Percentiles rank a stretch among this genome's conserved stretches.
phyloP scores from a whole-genome alignment of 768 basidiomycete species.

The Rossbeevera mucosa region DNA sequence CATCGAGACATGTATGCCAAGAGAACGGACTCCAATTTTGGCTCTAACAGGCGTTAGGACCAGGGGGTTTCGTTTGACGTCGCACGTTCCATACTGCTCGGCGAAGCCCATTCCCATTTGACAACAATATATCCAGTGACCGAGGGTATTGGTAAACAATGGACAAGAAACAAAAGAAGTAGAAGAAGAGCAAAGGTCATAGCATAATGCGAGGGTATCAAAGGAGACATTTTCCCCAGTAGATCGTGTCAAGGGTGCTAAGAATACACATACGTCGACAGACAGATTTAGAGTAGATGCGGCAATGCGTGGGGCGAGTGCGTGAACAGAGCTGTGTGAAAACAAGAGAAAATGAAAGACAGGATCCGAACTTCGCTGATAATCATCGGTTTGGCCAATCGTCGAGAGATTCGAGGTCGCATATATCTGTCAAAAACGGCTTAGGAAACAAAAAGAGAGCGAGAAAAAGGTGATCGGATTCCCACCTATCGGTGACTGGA shows the following conservation, averaged over 20 bases:
- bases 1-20: too few relatives aligned
- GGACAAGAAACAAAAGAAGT: not conserved
- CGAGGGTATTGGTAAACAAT: not conserved
- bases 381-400: constrained; percentile 20
- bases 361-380: not conserved
- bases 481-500: constrained; percentile 32
- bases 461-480: not conserved
- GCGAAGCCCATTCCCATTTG: not conserved
- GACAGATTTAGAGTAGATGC: constrained; percentile 22
- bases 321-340: not conserved
- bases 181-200: not conserved
- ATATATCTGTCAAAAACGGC: constrained; percentile 22
- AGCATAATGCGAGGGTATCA: constrained; percentile 6
- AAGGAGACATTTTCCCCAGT: constrained; percentile 1
- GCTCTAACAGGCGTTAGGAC: too few relatives aligned
- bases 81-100: not conserved
- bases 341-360: not conserved
- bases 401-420: constrained; percentile 26
- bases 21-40: not conserved
- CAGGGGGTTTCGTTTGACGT: too few relatives aligned
- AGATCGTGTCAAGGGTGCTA: constrained; percentile 6
- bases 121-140: constrained; percentile 4
- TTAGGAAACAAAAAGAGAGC: not conserved
- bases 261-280: constrained; percentile 15
- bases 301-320: constrained; percentile 8